Evolutionary conservation across 176 grass and related monocot genomes (phyloP), one percentile per base, ranked within the genome.

Genomic region (Triticum timopheevii): DNA sequence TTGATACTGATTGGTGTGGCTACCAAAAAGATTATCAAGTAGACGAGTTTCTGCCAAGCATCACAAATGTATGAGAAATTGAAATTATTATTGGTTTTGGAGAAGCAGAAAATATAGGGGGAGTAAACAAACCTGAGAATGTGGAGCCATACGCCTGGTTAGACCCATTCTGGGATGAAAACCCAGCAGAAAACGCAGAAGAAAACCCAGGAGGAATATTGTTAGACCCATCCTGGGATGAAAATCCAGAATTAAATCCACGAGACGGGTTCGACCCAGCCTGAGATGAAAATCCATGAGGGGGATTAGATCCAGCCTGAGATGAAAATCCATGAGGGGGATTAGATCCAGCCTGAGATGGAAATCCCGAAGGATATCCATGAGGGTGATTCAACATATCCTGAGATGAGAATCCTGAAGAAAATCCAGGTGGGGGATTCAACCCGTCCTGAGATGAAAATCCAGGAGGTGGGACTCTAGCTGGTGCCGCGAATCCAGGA

Each of bases 401-500:
- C 68, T 91, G 89, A 63, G 86, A 91, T 82, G 87, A 65, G 69
- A 88, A 80, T 84, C 39, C 80, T 61, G 75, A 87, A 83, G 83
- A 79, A 82, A 87, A 87, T 73, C 84, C 85, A 62, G 89, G 84
- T 88, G 82, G 73, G n/a, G 75, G 86, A 58, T 91, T 93, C 66
- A 89, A 79, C 69, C 83, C 84, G 70, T 89, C 89, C 73, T 89
- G 89, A 42, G 86, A 91, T 76, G 87, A 84, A 77, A 88, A 90
- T 30, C 86, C 87, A 77, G 88, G 90, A 92, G 92, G 89, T 22
- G 93, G 89, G 7, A 79, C 87, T 89, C 87, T 94, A 27, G 70
- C 79, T 78, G 92, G 82, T 76, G 45, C 31, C 25, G 85, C 82
- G 78, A 97, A 94, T 86, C 91, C 94, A 88, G 92, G 92, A 8